Base-by-base conservation (phyloP, 2,329 filamentous ascomycete species). In the Rhynchosporium graminicola region DNA sequence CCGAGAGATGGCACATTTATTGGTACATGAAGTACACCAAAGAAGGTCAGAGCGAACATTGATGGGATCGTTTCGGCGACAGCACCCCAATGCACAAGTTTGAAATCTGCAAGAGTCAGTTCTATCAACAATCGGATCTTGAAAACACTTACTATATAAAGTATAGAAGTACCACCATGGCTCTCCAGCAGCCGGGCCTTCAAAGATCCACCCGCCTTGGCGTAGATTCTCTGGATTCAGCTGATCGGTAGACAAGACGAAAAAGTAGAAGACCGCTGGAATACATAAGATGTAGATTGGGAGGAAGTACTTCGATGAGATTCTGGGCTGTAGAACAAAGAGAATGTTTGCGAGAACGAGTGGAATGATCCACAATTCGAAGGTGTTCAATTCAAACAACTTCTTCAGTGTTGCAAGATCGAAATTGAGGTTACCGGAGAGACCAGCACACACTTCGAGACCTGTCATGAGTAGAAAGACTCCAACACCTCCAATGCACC, bases 131-230 rank as follows among this genome's bases (percentile, higher is more conserved):
- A 73, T 61, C 36, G 15, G 51, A 74, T 48, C 59, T 63, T 63
- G 73, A 40, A 12, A 7, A 15, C 15, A 79, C 87, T 82, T 81
- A 94, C 91, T 88, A 77, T 97, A 99, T 54, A 98, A 83, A 0
- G 92, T 96, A 77, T 97, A 99, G 72, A 99, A 99, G 74, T 95
- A 92, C 85, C 95, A 99, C 86, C 96, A 99, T 0, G 95, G 92
- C 70, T 96, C 91, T 86, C 90, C 9, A 88, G 88, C 51, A 89
- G 70, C 88, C 0, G 95, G 94, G 0, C 89, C 89, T 70, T 91
- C 84, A 71, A 99, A 99, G 10, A 98, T 89, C 95, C 95, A 99
- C 20, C 95, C 95, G 55, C 82, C 79, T 9, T 84, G 76, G 59
- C 92, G 87, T 50, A 98, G 78, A 12, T 80, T 80, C 43, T 85